A percentile compares a stretch with the other conserved stretches of the same genome.
phyloP scores from a whole-genome alignment of 768 basidiomycete genomes.

The Lepiota brunneoincarnata region DNA sequence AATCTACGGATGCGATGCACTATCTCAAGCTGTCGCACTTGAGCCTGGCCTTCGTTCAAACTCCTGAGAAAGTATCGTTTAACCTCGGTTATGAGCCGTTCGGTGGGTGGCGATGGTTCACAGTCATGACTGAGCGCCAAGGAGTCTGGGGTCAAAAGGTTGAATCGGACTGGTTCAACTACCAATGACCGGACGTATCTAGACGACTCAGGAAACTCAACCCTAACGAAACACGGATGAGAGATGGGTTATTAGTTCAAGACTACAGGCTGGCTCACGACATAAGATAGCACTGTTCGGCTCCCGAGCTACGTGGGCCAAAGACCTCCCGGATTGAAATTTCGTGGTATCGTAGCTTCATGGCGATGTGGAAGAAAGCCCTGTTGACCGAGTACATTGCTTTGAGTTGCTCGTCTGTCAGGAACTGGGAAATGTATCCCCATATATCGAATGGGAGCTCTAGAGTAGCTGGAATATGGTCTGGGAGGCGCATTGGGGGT shows the following conservation, averaged over 20 bases:
- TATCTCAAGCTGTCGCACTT: background rate
- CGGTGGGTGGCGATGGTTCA: no score
- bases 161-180: no score
- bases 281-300: background rate
- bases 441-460: constrained; percentile 27
- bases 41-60: background rate
- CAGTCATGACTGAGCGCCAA: no score
- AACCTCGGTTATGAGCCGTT: background rate
- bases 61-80: background rate
- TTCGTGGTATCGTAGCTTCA: constrained; percentile 16
- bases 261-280: background rate
- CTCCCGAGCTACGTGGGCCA: background rate
- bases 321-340: background rate
- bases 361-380: constrained; percentile 25
- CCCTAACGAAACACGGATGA: no score
- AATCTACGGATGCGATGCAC: background rate
- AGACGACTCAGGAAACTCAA: no score
- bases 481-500: no score
- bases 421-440: constrained; percentile 27
- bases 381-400: constrained; percentile 23
- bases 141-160: no score
- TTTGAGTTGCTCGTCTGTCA: constrained; percentile 17
- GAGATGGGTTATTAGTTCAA: background rate
- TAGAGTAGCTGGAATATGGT: no score
- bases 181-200: no score